These are phyloP conservation scores for Suillus decipiens DNA, from an alignment of 768 basidiomycete species.

Conservation along the genomic window DNA sequence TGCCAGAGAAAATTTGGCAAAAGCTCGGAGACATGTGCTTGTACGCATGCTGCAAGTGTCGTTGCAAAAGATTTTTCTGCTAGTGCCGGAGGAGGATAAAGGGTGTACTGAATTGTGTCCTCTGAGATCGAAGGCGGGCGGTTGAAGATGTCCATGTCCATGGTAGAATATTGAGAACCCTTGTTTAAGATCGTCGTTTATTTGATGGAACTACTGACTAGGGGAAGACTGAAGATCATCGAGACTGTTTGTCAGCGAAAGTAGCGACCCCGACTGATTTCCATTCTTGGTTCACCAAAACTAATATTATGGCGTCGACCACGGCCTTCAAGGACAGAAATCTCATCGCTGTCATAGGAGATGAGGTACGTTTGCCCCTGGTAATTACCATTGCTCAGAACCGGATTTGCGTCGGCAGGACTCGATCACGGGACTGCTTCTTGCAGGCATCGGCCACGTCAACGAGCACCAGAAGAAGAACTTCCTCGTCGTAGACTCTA, in stretches of 20 bases:
- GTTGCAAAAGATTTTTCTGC: conserved; percentile 62
- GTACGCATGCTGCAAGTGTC: conserved; percentile 69
- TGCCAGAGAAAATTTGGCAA: conserved; percentile 79
- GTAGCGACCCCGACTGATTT: conserved; percentile 11
- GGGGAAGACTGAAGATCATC: neutral
- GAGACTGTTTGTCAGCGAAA: conserved; percentile 17
- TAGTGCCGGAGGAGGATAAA: conserved; percentile 60
- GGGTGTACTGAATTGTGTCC: conserved; percentile 77
- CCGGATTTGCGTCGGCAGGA: conserved; percentile 54
- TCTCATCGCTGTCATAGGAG: conserved; percentile 94
- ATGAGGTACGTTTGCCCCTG: conserved; percentile 64
- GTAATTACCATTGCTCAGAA: neutral
- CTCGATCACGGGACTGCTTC: conserved; percentile 92
- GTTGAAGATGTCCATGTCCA: conserved; percentile 69
- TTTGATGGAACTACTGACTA: neutral
- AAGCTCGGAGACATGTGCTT: conserved; percentile 50
- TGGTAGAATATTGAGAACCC: neutral
- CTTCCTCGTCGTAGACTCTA: conserved; percentile 92
- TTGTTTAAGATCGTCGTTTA: neutral
- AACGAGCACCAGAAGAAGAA: conserved; percentile 94
- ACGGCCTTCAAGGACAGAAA: conserved; percentile 78
- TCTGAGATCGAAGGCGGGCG: conserved; percentile 78
- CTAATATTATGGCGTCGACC: conserved; percentile 45
- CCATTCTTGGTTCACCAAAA: conserved; percentile 19
- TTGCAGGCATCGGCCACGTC: conserved; percentile 94